Percentiles rank a stretch among this genome's conserved stretches.
Evolutionary conservation across 441 rosid species (phyloP).

Genomic region (Cnidoscolus chayamansa): DNA sequence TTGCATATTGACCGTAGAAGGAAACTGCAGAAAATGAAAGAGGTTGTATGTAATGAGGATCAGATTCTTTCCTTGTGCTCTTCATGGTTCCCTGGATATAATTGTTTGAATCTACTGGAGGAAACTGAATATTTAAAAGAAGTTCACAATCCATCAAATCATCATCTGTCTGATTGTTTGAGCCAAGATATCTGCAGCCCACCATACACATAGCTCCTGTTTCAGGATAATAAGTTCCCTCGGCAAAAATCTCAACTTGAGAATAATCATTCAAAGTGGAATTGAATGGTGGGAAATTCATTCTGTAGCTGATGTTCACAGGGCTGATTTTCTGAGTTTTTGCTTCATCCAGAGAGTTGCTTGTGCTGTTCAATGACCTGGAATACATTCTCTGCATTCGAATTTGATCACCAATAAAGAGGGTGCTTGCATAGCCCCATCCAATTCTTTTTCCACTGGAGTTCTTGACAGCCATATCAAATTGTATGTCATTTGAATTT

Average conservation of each 20-base stretch:
- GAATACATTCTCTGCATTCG: background rate
- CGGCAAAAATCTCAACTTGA: slow-evolving; percentile 49
- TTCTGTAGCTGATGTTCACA: slow-evolving; percentile 57
- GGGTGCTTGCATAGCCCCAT: slow-evolving; percentile 45
- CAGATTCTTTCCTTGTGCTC: slow-evolving; percentile 46
- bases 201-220: slow-evolving; percentile 73
- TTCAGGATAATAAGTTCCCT: slow-evolving; percentile 64
- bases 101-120: slow-evolving; percentile 46
- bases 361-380: background rate
- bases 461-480: slow-evolving; percentile 44
- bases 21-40: slow-evolving; percentile 48
- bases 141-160: slow-evolving; percentile 55
- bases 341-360: slow-evolving; percentile 9
- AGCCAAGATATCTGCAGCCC: slow-evolving; percentile 50
- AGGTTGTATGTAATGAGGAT: slow-evolving; percentile 48
- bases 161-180: background rate
- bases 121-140: slow-evolving; percentile 50
- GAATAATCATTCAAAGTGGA: slow-evolving; percentile 14
- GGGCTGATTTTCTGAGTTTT: slow-evolving; percentile 19
- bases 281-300: slow-evolving; percentile 23
- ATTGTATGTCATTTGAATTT: slow-evolving; percentile 54
- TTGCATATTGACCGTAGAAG: slow-evolving; percentile 30
- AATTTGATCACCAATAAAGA: slow-evolving; percentile 50
- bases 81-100: slow-evolving; percentile 54
- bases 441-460: slow-evolving; percentile 31